phyloP scores from a whole-genome alignment of 1,139 yeast genomes.

The Scheffersomyces quercinus region DNA sequence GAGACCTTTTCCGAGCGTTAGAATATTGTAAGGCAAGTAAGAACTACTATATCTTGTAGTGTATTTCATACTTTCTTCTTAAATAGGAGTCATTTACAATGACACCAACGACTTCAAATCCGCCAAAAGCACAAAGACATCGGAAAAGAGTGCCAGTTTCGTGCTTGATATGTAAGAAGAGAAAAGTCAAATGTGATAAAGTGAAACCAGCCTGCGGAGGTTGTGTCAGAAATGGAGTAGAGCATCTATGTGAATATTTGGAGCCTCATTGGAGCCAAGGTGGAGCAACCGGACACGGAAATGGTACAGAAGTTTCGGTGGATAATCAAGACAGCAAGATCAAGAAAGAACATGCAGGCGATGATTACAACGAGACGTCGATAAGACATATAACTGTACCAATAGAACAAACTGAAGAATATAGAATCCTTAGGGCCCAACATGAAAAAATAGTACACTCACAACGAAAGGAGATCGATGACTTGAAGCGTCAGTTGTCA shows the following conservation, averaged over 20 bases:
- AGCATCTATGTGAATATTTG: slow-evolving; percentile 42
- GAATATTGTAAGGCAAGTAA: too few relatives aligned
- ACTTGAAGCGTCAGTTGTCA: slow-evolving; percentile 32
- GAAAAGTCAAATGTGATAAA: slow-evolving; percentile 50
- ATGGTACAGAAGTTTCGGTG: too few relatives aligned
- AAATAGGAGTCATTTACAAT: background rate
- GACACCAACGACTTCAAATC: background rate
- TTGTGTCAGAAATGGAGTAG: slow-evolving; percentile 43
- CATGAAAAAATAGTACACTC: slow-evolving; percentile 23
- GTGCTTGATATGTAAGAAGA: slow-evolving; percentile 43
- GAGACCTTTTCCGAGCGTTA: too few relatives aligned
- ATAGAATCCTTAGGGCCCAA: slow-evolving; percentile 18
- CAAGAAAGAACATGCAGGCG: slow-evolving; percentile 1
- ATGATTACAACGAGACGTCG: background rate
- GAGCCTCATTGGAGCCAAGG: slow-evolving; percentile 41
- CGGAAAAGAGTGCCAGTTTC: slow-evolving; percentile 40
- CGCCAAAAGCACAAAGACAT: slow-evolving; percentile 20
- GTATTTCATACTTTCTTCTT: too few relatives aligned
- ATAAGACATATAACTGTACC: slow-evolving; percentile 1
- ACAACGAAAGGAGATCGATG: slow-evolving; percentile 39
- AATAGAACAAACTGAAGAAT: slow-evolving; percentile 22
- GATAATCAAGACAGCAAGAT: too few relatives aligned
- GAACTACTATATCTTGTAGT: too few relatives aligned
- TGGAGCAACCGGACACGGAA: slow-evolving; percentile 1
- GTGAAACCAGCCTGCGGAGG: slow-evolving; percentile 46